Conservation (phyloP, 345 rosid genomes). For the Salix koriyanagi region DNA sequence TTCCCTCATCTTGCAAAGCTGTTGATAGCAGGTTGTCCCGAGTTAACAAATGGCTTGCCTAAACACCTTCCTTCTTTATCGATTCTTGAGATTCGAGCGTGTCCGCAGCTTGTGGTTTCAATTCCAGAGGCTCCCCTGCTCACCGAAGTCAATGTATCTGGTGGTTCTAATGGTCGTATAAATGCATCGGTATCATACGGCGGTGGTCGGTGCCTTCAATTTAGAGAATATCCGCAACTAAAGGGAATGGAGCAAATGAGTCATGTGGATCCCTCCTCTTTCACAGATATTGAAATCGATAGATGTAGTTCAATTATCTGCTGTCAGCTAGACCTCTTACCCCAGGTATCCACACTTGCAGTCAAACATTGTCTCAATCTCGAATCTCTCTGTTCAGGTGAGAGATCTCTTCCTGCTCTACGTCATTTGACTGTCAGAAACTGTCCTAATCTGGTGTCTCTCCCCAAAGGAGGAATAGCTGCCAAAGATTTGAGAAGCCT, state of each 20-base stretch:
- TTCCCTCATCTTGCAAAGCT: constrained; percentile 12
- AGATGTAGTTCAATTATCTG: not conserved
- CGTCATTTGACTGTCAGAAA: not conserved
- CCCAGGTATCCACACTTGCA: not conserved
- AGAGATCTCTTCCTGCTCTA: not conserved
- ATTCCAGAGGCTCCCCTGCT: not conserved
- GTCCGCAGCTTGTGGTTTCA: not conserved
- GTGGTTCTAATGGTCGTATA: too few species aligned
- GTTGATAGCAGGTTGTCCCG: not conserved
- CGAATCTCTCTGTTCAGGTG: not conserved
- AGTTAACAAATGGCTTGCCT: not conserved
- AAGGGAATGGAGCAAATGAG: not conserved
- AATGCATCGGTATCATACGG: too few species aligned
- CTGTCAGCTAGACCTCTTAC: constrained; percentile 6
- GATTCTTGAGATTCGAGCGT: not conserved
- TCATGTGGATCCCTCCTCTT: not conserved
- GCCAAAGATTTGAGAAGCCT: constrained; percentile 9
- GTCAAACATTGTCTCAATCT: not conserved
- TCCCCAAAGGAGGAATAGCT: not conserved
- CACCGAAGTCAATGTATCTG: not conserved
- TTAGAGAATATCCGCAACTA: not conserved
- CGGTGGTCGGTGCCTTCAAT: too few species aligned
- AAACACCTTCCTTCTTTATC: constrained; percentile 3
- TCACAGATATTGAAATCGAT: not conserved
- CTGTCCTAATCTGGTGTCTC: not conserved